These are phyloP conservation scores for Fusarium austroafricanum DNA, from an alignment of 2,329 filamentous ascomycete species.

Conservation along the genomic window DNA sequence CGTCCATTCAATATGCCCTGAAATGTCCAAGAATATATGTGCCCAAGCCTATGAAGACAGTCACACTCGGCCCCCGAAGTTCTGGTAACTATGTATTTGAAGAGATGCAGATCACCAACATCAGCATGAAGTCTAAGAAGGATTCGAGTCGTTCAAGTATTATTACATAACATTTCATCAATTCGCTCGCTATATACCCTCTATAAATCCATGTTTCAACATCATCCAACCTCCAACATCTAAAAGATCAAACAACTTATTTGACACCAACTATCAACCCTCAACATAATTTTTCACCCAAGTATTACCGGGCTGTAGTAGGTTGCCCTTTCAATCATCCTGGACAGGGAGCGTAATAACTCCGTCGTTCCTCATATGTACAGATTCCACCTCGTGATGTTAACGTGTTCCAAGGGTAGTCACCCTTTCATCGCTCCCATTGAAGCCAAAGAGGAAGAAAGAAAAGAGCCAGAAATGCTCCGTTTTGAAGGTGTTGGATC, in stretches of 20 bases:
- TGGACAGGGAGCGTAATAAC: slow-evolving; percentile 11
- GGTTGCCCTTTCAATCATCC: slow-evolving; percentile 18
- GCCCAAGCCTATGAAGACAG: too few relatives aligned
- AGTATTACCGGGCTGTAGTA: slow-evolving; percentile 23
- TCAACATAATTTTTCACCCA: slow-evolving; percentile 3
- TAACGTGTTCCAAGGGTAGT: slow-evolving; percentile 27
- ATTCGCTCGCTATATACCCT: slow-evolving; percentile 42
- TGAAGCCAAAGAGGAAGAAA: slow-evolving; percentile 1
- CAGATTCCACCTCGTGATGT: slow-evolving; percentile 46
- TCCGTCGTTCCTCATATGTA: slow-evolving; percentile 43
- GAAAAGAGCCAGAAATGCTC: slow-evolving; percentile 11
- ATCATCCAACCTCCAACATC: slow-evolving; percentile 28
- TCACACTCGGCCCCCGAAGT: too few relatives aligned
- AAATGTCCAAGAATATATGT: too few relatives aligned
- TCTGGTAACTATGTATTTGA: background rate
- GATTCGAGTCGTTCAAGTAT: background rate
- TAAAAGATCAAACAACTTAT: slow-evolving; percentile 18
- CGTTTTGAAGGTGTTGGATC: slow-evolving; percentile 5
- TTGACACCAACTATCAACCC: slow-evolving; percentile 1
- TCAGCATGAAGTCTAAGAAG: background rate
- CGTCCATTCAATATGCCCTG: too few relatives aligned
- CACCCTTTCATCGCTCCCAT: slow-evolving; percentile 23
- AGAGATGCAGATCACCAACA: background rate
- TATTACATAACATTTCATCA: slow-evolving; percentile 30
- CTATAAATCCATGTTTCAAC: slow-evolving; percentile 31